Conservation (phyloP, 306 rosid species). For the Sphenostylis stenocarpa region DNA sequence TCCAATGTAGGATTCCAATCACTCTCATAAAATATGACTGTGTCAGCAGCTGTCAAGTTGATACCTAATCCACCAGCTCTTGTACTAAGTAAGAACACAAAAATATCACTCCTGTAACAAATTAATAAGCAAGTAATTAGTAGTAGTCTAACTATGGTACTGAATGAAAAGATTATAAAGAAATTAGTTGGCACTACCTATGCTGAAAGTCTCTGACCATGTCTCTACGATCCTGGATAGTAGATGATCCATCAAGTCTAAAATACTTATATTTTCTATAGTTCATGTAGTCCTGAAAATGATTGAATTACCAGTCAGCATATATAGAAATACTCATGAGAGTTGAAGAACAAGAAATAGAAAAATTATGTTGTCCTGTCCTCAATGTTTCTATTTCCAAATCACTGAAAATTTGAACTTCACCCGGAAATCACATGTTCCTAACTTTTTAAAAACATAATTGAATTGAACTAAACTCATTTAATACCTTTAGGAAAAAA, state of each 20-base stretch:
- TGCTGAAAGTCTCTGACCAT: conserved; percentile 97
- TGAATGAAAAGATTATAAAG: conserved; percentile 10
- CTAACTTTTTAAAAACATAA: not conserved
- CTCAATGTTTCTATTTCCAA: not conserved
- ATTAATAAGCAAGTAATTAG: conserved; percentile 18
- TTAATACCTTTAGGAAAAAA: not conserved
- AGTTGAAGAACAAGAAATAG: not conserved
- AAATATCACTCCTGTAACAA: conserved; percentile 80
- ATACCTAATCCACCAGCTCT: conserved; percentile 99
- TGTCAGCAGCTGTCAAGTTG: conserved; percentile 99
- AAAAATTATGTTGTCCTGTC: not conserved
- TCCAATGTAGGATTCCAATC: conserved; percentile 99
- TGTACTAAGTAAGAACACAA: conserved; percentile 94
- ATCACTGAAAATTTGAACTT: conserved; percentile 18
- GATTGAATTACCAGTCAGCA: conserved; percentile 30
- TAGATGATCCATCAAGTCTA: conserved; percentile 95
- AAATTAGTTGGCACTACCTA: conserved; percentile 55
- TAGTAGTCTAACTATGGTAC: conserved; percentile 5
- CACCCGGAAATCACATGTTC: not conserved
- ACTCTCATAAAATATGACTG: conserved; percentile 98
- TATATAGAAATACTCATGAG: not conserved
- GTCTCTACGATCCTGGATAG: conserved; percentile 95
- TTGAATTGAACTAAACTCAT: not conserved
- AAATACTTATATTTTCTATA: conserved; percentile 89
- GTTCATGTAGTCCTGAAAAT: conserved; percentile 92